Base-by-base conservation (phyloP, 2,329 filamentous ascomycete genomes). In the Aspergillus sp. region DNA sequence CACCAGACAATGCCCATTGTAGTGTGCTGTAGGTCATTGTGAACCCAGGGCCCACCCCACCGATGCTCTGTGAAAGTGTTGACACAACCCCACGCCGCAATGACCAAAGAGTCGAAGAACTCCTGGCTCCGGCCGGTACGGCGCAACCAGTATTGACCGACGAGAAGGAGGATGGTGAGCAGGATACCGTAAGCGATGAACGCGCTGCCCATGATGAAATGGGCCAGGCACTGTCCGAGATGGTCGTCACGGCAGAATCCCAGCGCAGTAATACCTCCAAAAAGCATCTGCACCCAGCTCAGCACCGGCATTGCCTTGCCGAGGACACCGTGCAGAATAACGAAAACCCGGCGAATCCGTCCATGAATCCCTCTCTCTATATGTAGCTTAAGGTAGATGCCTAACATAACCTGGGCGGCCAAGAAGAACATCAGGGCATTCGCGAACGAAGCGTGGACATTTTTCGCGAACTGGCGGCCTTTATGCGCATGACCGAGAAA, bases 1-100 rank as follows among this genome's bases (percentile, higher is more conserved):
- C 93, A 99, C 95, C 95, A 99, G 52, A 99, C 87, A 61, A 99
- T 86, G n/a, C 95, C 95, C 93, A 99, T 98, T n/a, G 90, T 91
- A 0, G 95, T 99, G 75, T 99, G 95, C 74, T 99, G 93, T 78
- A 96, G 86, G 74, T 99, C 95, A 70, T 97, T 98, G 75, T 85
- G 86, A 52, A 90, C 91, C 95, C 95, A 99, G 0, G 85, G 83
- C 1, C 82, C 82, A 55, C 95, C 95, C 95, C 95, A 99, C 52
- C 90, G 86, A 72, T 99, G 95, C 75, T 98, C 95, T 17, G 95
- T 99, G 67, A 99, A 98, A 8, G 95, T 98, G 75, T 98, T 99
- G 76, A 99, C 88, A 71, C 91, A 96, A 35, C 93, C 95, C 95
- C 95, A 99, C 1, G 89, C 87, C 1, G 93, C 90, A 70, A 99